Evolutionary conservation across 2,329 filamentous ascomycete genomes (phyloP).

Genomic region (Colletotrichum filicis): DNA sequence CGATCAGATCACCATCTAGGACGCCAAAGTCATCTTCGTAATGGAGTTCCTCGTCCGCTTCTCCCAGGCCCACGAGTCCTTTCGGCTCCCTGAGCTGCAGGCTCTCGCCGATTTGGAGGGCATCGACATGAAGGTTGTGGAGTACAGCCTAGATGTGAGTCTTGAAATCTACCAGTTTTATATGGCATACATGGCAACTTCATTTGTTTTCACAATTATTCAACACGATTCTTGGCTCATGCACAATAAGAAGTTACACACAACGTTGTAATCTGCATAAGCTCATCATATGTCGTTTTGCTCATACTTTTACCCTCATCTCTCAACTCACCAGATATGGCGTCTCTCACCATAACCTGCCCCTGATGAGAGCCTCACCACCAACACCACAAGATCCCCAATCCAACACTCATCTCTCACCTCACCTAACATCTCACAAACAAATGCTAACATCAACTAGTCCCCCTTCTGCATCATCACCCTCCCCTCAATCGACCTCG

Average conservation of each 20-base stretch:
- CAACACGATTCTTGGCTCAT: no score
- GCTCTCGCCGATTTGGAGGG: constrained; percentile 78
- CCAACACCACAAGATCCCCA: not conserved
- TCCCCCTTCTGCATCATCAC: constrained; percentile 87
- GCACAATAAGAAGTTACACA: no score
- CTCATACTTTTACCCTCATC: no score
- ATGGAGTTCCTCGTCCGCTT: constrained; percentile 91
- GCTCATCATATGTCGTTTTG: no score
- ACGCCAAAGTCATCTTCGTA: no score
- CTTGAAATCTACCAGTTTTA: not conserved
- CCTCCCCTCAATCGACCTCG: constrained; percentile 73
- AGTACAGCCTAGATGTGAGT: constrained; percentile 79
- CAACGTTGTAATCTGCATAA: no score
- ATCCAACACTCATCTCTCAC: no score
- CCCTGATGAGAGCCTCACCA: not conserved
- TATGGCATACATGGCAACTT: not conserved
- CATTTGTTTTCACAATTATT: no score
- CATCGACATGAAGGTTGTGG: constrained; percentile 77
- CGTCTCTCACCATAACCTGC: not conserved
- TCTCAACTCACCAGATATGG: not conserved
- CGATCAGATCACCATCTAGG: not conserved
- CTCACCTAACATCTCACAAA: not conserved
- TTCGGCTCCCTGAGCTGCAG: constrained; percentile 85
- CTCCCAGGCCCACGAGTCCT: constrained; percentile 90
- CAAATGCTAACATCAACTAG: constrained; percentile 53